These are phyloP conservation scores for Nicotiana knightiana DNA, from an alignment of 257 asterid genomes.

Conservation along the genomic window DNA sequence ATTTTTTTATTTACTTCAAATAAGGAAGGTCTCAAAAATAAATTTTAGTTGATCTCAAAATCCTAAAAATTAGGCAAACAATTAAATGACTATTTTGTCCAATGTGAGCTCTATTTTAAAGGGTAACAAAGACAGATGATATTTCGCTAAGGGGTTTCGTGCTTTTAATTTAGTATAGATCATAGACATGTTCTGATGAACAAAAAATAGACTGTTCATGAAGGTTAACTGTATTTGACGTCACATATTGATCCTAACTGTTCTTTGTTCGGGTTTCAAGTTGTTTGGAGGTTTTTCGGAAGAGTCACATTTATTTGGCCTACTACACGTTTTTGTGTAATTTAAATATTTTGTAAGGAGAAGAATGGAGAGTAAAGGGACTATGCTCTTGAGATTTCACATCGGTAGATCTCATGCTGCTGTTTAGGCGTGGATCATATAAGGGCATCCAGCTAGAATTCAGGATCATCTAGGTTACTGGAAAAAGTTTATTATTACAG, in stretches of 20 bases:
- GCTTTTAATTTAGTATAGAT: no score
- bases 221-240: neutral
- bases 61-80: no score
- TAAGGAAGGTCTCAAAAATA: no score
- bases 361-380: neutral
- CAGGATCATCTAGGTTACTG: neutral
- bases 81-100: no score
- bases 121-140: no score
- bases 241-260: neutral
- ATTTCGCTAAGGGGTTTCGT: no score
- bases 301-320: neutral
- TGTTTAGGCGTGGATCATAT: neutral
- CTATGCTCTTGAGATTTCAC: neutral
- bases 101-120: no score
- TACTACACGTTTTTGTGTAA: neutral
- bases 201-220: neutral
- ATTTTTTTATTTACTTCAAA: no score
- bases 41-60: no score
- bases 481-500: neutral
- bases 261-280: neutral
- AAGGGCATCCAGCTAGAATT: neutral
- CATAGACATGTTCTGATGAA: neutral
- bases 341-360: neutral
- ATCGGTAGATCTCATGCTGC: neutral
- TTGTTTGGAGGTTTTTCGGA: neutral